These are phyloP conservation scores for Phaeotremella fagi DNA, from an alignment of 768 basidiomycete species.

Conservation along the genomic window DNA sequence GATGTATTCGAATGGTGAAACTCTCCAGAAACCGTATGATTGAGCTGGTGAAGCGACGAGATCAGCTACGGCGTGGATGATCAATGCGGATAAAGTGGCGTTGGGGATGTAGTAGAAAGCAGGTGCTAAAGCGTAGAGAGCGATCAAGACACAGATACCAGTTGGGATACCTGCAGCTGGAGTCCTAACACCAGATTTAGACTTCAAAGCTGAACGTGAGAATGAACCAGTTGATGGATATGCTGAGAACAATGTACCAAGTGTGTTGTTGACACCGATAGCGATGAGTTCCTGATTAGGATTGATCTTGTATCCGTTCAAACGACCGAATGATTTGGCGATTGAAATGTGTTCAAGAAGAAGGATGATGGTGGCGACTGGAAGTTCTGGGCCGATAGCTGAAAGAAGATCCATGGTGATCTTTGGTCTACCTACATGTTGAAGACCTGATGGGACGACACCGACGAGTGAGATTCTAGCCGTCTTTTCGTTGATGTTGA, in stretches of 20 bases:
- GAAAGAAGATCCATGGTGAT: slow-evolving; percentile 56
- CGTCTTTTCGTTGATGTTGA: slow-evolving; percentile 60
- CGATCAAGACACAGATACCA: slow-evolving; percentile 82
- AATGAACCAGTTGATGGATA: slow-evolving; percentile 98
- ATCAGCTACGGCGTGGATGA: slow-evolving; percentile 78
- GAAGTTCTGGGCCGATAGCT: slow-evolving; percentile 67
- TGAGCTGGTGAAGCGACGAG: slow-evolving; percentile 76
- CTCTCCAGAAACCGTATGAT: slow-evolving; percentile 86
- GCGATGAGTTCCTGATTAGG: slow-evolving; percentile 94
- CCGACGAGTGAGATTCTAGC: slow-evolving; percentile 80
- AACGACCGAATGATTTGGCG: slow-evolving; percentile 86
- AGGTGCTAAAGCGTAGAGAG: slow-evolving; percentile 86
- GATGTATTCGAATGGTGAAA: slow-evolving; percentile 85
- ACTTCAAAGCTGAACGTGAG: slow-evolving; percentile 93
- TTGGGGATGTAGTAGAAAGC: slow-evolving; percentile 73
- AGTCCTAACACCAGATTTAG: slow-evolving; percentile 95
- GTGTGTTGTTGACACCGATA: slow-evolving; percentile 91
- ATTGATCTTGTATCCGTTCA: slow-evolving; percentile 81
- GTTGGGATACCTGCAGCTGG: slow-evolving; percentile 82
- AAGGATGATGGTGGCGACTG: slow-evolving; percentile 54
- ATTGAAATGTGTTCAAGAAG: slow-evolving; percentile 96
- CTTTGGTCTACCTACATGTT: slow-evolving; percentile 53
- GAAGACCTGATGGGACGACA: slow-evolving; percentile 72
- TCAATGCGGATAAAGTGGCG: slow-evolving; percentile 74
- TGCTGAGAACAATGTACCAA: slow-evolving; percentile 82